These are phyloP conservation scores for Jatropha curcas DNA, from an alignment of 345 rosid species.

Conservation along the genomic window DNA sequence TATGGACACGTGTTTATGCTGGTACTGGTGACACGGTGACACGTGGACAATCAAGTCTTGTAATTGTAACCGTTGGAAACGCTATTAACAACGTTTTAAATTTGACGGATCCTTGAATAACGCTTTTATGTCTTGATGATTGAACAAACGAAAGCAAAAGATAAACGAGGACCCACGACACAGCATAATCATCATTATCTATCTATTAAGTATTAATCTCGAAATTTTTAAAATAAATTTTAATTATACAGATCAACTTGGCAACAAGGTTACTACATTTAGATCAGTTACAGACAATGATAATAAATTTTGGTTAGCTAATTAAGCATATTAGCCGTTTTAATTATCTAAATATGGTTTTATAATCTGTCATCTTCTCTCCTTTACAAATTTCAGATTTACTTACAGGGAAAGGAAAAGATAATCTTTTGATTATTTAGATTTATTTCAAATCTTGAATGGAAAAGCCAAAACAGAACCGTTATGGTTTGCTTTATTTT, in stretches of 20 bases:
- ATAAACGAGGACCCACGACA: not conserved
- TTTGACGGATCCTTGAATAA: not conserved
- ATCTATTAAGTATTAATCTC: too few species aligned
- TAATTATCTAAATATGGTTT: not conserved
- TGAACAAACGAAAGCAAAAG: not conserved
- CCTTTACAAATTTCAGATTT: not conserved
- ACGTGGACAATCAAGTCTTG: not conserved
- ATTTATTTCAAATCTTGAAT: not conserved
- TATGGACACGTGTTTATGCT: too few species aligned
- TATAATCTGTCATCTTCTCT: not conserved
- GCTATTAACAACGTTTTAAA: conserved; percentile 13
- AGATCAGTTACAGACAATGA: not conserved
- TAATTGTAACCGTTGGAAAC: conserved; percentile 23
- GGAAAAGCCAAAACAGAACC: not conserved
- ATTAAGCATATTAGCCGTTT: not conserved
- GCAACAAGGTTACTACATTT: conserved; percentile 5
- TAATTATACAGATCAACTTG: not conserved
- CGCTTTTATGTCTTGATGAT: not conserved
- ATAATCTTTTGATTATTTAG: not conserved
- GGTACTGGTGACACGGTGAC: too few species aligned
- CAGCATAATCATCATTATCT: not conserved
- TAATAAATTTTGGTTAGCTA: too few species aligned
- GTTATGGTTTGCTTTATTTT: not conserved
- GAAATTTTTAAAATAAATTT: not conserved
- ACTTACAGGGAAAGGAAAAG: conserved; percentile 9